Conservation (phyloP, 805 yeast genomes). For the Kluyveromyces nonfermentans region DNA sequence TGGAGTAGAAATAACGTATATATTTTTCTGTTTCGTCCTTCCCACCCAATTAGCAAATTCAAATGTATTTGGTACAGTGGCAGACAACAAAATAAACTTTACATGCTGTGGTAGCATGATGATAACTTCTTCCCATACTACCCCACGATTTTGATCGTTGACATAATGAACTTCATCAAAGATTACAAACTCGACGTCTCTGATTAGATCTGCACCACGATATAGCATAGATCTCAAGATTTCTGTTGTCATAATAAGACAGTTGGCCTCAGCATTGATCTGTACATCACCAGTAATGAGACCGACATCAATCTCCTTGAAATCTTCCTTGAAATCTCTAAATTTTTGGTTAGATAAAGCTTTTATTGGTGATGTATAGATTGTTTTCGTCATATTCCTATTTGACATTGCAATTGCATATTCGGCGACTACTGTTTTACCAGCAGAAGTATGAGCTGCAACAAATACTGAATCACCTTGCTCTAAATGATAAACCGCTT, state of each 20-base stretch:
- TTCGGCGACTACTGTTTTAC: slow-evolving; percentile 97
- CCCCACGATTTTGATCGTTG: slow-evolving; percentile 94
- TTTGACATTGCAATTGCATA: slow-evolving; percentile 96
- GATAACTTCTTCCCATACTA: slow-evolving; percentile 98
- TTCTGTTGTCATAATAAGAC: slow-evolving; percentile 96
- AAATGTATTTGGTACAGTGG: slow-evolving; percentile 96
- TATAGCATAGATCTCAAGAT: slow-evolving; percentile 91
- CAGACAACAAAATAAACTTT: slow-evolving; percentile 81
- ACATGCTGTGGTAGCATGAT: slow-evolving; percentile 97
- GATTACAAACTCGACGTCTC: slow-evolving; percentile 95
- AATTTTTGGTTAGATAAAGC: slow-evolving; percentile 86
- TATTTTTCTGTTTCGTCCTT: slow-evolving; percentile 89
- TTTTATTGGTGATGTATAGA: slow-evolving; percentile 91
- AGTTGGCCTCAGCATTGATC: slow-evolving; percentile 91
- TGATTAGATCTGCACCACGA: slow-evolving; percentile 89
- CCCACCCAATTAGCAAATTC: slow-evolving; percentile 99
- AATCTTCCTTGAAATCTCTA: slow-evolving; percentile 74
- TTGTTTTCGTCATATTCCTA: slow-evolving; percentile 92
- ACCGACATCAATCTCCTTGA: slow-evolving; percentile 81
- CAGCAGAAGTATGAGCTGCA: slow-evolving; percentile 98
- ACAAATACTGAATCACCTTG: slow-evolving; percentile 98
- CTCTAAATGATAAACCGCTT: slow-evolving; percentile 91
- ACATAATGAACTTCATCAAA: slow-evolving; percentile 98
- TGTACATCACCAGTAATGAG: slow-evolving; percentile 97
- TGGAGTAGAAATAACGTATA: slow-evolving; percentile 91